Base-by-base conservation (phyloP, 176 grass and related monocot species). In the Themeda triandra region DNA sequence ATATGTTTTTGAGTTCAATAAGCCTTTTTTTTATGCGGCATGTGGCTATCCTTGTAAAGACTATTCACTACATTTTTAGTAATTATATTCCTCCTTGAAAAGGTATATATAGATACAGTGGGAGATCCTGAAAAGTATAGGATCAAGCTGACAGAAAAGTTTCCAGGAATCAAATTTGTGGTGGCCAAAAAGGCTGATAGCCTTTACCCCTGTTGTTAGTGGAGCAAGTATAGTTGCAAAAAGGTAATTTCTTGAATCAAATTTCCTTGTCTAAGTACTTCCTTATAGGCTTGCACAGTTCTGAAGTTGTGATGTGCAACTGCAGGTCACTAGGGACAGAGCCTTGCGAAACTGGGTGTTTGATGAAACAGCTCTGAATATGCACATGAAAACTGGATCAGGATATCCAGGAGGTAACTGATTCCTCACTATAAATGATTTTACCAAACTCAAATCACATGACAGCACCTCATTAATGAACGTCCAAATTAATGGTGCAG, bases 111-210 rank as follows among this genome's bases (percentile, higher is more conserved):
- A 37, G 96, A 98, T 77, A 95, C 96, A 27, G 93, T 95, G 65
- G 96, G 96, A 27, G 96, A 98, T 80, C 85, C 93, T 86, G 96
- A 98, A 11, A 98, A 95, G 58, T 98, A 98, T 63, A 83, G 91
- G 41, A 73, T 90, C 67, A 98, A 98, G 83, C n/a, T 95, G 48
- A 85, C 93, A 10, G 93, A 92, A 77, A 98, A 85, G 86, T 90
- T 98, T 78, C 93, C 92, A 12, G 89, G 96, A 42, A 77, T 95
- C 54, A 93, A 95, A 76, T 98, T 95, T 89, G 93, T 98, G 25
- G 96, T 98, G 81, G 82, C 96, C 18, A 95, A 98, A 73, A 98
- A 98, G 69, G 93, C 96, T 81, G 93, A 98, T 75, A 95, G 96
- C 79, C 87, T 98, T 79, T 98, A 95, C 84, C 89, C n/a, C 96